Percentiles rank a stretch among this genome's conserved stretches.
Evolutionary conservation across 768 basidiomycete species (phyloP).

Genomic region (Pisolithus marmoratus): DNA sequence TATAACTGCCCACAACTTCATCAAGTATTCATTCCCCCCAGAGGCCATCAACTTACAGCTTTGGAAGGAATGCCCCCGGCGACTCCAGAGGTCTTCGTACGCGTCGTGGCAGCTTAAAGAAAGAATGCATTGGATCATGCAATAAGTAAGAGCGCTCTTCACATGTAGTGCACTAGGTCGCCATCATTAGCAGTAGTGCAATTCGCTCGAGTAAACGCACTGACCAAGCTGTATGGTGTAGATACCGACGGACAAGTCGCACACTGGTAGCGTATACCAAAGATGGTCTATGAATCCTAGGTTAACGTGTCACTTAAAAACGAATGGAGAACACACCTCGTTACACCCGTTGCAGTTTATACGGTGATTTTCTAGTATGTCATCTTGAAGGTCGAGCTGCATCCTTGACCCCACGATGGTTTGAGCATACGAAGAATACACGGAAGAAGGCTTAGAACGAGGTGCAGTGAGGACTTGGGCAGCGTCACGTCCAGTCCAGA

Average conservation of each 20-base stretch:
- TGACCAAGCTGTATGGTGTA: constrained; percentile 65
- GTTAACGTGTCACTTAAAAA: neutral
- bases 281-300: constrained; percentile 47
- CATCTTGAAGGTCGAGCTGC: constrained; percentile 26
- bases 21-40: constrained; percentile 4
- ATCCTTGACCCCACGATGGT: constrained; percentile 56
- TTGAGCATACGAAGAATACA: constrained; percentile 58
- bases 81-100: constrained; percentile 59
- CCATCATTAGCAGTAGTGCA: neutral
- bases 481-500: constrained; percentile 76
- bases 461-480: constrained; percentile 47
- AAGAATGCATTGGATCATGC: constrained; percentile 82
- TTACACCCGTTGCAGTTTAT: constrained; percentile 57
- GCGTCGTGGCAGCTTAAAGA: constrained; percentile 82
- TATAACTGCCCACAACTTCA: constrained; percentile 45
- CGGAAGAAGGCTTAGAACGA: constrained; percentile 50
- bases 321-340: constrained; percentile 36
- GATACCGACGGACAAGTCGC: constrained; percentile 81
- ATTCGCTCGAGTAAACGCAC: neutral
- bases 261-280: constrained; percentile 84
- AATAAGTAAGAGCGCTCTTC: constrained; percentile 71
- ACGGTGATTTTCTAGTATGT: constrained; percentile 45
- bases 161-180: constrained; percentile 67
- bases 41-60: constrained; percentile 44
- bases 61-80: constrained; percentile 57